Conservation (phyloP, 2,329 filamentous ascomycete genomes). For the Coniochaeta ligniaria region DNA sequence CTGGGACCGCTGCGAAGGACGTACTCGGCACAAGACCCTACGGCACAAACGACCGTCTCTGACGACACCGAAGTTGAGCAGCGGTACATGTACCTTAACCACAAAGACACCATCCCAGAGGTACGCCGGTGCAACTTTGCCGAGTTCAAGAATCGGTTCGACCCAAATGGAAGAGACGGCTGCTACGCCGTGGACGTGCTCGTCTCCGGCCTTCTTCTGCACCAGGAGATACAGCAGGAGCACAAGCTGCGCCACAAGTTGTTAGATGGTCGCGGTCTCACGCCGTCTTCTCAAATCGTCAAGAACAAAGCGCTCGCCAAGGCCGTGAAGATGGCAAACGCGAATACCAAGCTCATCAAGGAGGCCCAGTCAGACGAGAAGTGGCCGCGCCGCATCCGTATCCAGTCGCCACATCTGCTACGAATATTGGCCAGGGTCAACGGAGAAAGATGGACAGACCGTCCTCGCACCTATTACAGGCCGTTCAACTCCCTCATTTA, state of each 20-base stretch:
- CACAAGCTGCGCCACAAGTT: constrained; percentile 5
- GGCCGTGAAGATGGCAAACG: constrained; percentile 4
- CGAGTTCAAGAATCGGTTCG: constrained; percentile 10
- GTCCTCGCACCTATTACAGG: constrained; percentile 8
- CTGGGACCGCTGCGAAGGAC: not conserved
- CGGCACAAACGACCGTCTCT: not conserved
- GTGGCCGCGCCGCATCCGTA: constrained; percentile 7
- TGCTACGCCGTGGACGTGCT: constrained; percentile 7
- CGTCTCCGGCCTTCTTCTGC: constrained; percentile 4
- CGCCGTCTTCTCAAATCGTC: not conserved
- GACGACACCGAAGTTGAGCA: not conserved
- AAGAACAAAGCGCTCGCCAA: constrained; percentile 4
- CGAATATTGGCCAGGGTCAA: constrained; percentile 7
- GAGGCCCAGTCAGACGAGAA: constrained; percentile 3
- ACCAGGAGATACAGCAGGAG: constrained; percentile 8
- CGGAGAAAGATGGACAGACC: constrained; percentile 7
- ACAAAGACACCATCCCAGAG: constrained; percentile 1
- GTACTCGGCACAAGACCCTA: not conserved
- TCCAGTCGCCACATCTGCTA: constrained; percentile 9
- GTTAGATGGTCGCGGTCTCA: not conserved
- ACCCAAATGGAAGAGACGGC: constrained; percentile 1
- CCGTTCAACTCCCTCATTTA: constrained; percentile 10
- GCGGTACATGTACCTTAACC: not conserved
- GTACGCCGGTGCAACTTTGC: constrained; percentile 7
- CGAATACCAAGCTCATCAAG: not conserved